Base-by-base conservation (phyloP, 768 basidiomycete genomes). In the Lactarius indigo region DNA sequence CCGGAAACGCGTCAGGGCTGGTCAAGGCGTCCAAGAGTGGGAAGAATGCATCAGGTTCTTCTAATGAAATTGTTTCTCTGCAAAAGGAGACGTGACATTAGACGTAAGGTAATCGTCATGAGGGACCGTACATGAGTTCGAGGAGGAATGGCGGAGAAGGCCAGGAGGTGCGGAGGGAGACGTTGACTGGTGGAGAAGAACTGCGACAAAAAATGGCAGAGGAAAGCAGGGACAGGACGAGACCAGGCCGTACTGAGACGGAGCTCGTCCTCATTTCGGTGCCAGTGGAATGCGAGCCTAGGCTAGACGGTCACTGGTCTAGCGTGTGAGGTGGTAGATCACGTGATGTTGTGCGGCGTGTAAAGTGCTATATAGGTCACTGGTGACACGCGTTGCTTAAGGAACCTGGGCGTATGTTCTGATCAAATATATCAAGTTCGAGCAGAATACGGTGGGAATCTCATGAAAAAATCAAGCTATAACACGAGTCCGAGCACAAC, bases 11-110 rank as follows among this genome's bases (percentile, higher is more conserved):
- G 12, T 83, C 81, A 13, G 83, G 81, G 69, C 86, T 77, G 8
- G 87, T 84, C 5, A 94, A 77, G 44, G 84, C 81, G 69, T 88
- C 80, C 3, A 98, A 80, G 18, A 92, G 79, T 7, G 88, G 86
- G 75, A 96, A 94, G 79, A 94, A 94, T 20, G 84, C 79, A 23
- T 82, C 74, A 0, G 90, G 84, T 58, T 87, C 84, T 74, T 96
- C 92, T 55, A 88, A 75, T 8, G 89, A 78, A 18, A 94, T 81
- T 0, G 92, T 87, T 77, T 99, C 96, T 42, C 96, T 98, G 73
- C 5, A 18, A 31, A 23, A 26, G 12, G 47, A 50, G n/a, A 50
- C 5, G 47, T 50, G 28, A 23, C 31, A 39, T 39, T 59, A 66
- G 60, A 31, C 6, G 69, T 3, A 28, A 54, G 10, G 9, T 20